Base-by-base conservation (phyloP, 2,329 filamentous ascomycete species). In the Ophiosphaerella narmari region DNA sequence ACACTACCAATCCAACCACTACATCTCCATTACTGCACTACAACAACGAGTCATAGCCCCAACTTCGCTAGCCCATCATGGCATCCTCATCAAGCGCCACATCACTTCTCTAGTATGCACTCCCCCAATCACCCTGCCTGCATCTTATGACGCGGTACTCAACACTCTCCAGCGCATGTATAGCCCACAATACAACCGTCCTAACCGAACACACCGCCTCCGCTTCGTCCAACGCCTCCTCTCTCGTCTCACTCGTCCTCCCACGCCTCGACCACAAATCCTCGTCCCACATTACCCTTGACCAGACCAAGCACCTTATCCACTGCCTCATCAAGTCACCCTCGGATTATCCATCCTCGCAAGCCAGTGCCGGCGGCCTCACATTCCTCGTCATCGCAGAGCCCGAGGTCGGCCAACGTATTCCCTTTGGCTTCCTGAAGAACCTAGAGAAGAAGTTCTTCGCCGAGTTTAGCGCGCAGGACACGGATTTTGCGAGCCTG, bases 321-420 rank as follows among this genome's bases (percentile, higher is more conserved):
- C 93, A 99, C 82, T 97, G 96, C 80, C 89, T 97, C 70, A 85
- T 92, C 67, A 89, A 94, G 70, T 86, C 91, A 0, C 87, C 91
- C 8, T 87, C 86, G 3, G 83, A 83, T 63, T 83, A 87, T 67
- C 78, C 78, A 48, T 68, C 67, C 53, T 57, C 70, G 48, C 59
- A 68, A 59, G 80, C 80, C 42, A 84, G 86, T 7, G 86, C 89
- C 43, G 90, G 90, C 45, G 90, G 91, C 1, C 83, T 99, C 34
- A 96, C 91, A 39, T 99, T 94, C 76, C 84, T 99, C 41, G 91
- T 96, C 52, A 86, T 99, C 55, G 89, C 92, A 41, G 88, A 91
- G 61, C 83, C 87, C 52, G 83, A 86, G 37, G 85, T 96, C 46
- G 90, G 91, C 56, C 88, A 92, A 33, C 90, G 93, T 68, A 87